Evolutionary conservation across 768 basidiomycete species (phyloP).

Genomic region (Hygrocybe coccinea): DNA sequence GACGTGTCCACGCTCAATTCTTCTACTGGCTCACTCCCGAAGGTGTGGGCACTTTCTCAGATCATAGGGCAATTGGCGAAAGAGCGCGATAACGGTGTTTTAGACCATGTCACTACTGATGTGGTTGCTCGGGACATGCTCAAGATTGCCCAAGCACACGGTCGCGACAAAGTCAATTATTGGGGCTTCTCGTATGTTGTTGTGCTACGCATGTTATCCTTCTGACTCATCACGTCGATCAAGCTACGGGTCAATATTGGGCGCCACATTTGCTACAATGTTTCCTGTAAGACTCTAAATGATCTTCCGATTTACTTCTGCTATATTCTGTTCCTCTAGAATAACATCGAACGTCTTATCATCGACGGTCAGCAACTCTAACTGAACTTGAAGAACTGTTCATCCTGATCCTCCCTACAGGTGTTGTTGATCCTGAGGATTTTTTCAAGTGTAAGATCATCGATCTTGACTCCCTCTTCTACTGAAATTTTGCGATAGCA

Average conservation of each 20-base stretch:
- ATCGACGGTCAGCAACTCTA: constrained; percentile 24
- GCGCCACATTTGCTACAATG: constrained; percentile 30
- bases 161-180: constrained; percentile 30
- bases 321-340: constrained; percentile 10
- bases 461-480: not conserved
- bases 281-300: constrained; percentile 26
- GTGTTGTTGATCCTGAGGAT: constrained; percentile 23
- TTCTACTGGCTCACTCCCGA: constrained; percentile 23
- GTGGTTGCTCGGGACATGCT: constrained; percentile 39
- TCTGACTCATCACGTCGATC: not conserved
- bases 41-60: constrained; percentile 30
- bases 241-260: constrained; percentile 27
- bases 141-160: constrained; percentile 29
- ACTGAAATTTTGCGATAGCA: not conserved
- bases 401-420: constrained; percentile 1
- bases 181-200: constrained; percentile 26
- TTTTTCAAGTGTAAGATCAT: constrained; percentile 21
- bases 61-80: constrained; percentile 30
- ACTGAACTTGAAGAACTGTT: not conserved
- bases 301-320: not conserved
- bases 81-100: constrained; percentile 25
- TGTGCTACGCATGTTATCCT: not conserved
- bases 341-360: constrained; percentile 30
- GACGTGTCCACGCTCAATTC: constrained; percentile 19
- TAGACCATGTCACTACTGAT: constrained; percentile 35